Base-by-base conservation (phyloP, 73 alveolate species). In the Stentor coeruleus region DNA sequence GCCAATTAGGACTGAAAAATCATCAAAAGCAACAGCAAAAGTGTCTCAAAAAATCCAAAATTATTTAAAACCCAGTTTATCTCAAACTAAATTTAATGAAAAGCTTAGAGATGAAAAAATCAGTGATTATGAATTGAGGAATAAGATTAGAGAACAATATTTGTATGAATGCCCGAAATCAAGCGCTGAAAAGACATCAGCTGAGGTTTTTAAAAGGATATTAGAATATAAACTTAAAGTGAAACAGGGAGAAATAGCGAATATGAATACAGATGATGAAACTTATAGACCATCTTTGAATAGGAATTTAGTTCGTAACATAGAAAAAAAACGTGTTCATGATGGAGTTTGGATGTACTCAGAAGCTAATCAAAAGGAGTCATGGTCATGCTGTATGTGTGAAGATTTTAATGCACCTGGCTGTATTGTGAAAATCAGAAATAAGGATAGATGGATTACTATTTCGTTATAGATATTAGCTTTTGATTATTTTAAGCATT, bases 361-460 rank as follows among this genome's bases (percentile, higher is more conserved):
- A 73, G 39, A 59, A 49, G 11, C 40, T 20, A 82, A 82, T 3
- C 74, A 60, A 28, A 3, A 38, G 41, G 92, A 82, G 42, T 81
- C 83, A 76, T 81, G 93, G 93, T 83, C 90, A 37, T 87, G 93
- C 85, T 87, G 93, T 82, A 87, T 74, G 89, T 83, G 82, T 76
- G 76, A 82, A 3, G 89, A 87, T 57, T 40, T 81, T 37, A 85
- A 82, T 15, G 41, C 85, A 14, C 86, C 58, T 38, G 92, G 92
- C 11, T 86, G 92, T 42, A 81, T 42, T 49, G 92, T 81, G 36
- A 81, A 42, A 26, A 57, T 86, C 77, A 66, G 59, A 57, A 87
- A 86, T 73, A 57, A 39, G 30, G 55, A 86, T 38, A 86, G 85
- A 84, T 86, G 92, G 92, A 81, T 57, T 3, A 77, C 85, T 33